Percentiles rank a stretch among this genome's conserved stretches.
phyloP scores from a whole-genome alignment of 2,329 filamentous ascomycete genomes.

The Arthrocladium fulminans region DNA sequence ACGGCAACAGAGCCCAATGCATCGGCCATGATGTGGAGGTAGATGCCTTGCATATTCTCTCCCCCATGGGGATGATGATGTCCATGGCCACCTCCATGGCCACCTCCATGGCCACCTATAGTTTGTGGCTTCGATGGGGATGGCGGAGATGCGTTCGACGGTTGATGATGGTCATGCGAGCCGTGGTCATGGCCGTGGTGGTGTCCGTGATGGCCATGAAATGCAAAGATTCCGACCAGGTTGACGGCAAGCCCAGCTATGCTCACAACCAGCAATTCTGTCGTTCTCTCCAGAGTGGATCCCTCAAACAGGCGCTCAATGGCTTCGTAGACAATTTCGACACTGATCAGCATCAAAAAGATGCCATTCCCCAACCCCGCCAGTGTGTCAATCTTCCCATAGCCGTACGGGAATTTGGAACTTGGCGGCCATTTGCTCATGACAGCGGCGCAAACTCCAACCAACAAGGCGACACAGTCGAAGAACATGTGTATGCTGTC shows the following conservation, averaged over 20 bases:
- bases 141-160: conserved; percentile 16
- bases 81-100: too few relatives aligned
- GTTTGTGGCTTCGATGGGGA: conserved; percentile 25
- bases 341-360: conserved; percentile 88
- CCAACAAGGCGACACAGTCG: conserved; percentile 83
- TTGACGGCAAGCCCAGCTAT: conserved; percentile 81
- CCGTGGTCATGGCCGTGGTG: conserved; percentile 36
- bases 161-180: conserved; percentile 24
- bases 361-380: conserved; percentile 96
- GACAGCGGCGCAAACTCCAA: conserved; percentile 83
- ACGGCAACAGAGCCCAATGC: conserved; percentile 91
- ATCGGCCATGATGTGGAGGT: conserved; percentile 88
- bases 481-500: conserved; percentile 99
- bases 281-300: conserved; percentile 70
- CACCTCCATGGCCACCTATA: conserved; percentile 30
- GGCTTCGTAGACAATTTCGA: conserved; percentile 94
- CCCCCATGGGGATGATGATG: conserved; percentile 68
- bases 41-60: conserved; percentile 98
- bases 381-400: conserved; percentile 92
- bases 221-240: conserved; percentile 80
- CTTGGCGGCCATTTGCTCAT: conserved; percentile 96
- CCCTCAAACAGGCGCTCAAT: conserved; percentile 79
- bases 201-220: conserved; percentile 58
- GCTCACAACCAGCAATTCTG: conserved; percentile 83
- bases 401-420: conserved; percentile 82